Conservation (phyloP, 2,329 filamentous ascomycete species). For the Colletotrichum chrysophilum region DNA sequence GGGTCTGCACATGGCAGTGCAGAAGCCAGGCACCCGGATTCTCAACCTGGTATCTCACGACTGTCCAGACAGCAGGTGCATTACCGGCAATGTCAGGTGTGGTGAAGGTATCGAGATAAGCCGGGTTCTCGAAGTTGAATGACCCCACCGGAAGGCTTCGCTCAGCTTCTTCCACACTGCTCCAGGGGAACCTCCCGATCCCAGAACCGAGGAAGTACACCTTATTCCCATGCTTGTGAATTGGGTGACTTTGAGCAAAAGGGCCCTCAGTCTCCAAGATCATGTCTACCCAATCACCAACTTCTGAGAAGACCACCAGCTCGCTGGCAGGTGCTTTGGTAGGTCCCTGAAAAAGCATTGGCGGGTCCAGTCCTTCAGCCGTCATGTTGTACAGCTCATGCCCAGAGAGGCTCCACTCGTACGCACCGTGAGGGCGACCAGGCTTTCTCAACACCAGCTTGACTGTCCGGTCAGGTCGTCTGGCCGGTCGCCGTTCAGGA, state of each 20-base stretch:
- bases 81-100: background rate
- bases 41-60: slow-evolving; percentile 47
- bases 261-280: background rate
- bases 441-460: background rate
- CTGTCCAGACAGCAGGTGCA: slow-evolving; percentile 34
- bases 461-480: background rate
- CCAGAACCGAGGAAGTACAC: background rate
- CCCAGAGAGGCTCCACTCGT: background rate
- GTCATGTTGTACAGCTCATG: slow-evolving; percentile 1
- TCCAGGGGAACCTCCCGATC: background rate
- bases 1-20: slow-evolving; percentile 55
- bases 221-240: slow-evolving; percentile 3
- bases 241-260: background rate
- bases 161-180: background rate
- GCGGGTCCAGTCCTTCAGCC: background rate
- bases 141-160: background rate
- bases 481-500: background rate
- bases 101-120: slow-evolving; percentile 37
- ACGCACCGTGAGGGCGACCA: background rate
- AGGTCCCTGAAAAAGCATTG: background rate
- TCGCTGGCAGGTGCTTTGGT: background rate
- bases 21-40: slow-evolving; percentile 52
- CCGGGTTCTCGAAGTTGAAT: slow-evolving; percentile 50
- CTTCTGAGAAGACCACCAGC: background rate
- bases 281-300: background rate